phyloP scores from a whole-genome alignment of 768 basidiomycete species.

The Kwoniella sp. region DNA sequence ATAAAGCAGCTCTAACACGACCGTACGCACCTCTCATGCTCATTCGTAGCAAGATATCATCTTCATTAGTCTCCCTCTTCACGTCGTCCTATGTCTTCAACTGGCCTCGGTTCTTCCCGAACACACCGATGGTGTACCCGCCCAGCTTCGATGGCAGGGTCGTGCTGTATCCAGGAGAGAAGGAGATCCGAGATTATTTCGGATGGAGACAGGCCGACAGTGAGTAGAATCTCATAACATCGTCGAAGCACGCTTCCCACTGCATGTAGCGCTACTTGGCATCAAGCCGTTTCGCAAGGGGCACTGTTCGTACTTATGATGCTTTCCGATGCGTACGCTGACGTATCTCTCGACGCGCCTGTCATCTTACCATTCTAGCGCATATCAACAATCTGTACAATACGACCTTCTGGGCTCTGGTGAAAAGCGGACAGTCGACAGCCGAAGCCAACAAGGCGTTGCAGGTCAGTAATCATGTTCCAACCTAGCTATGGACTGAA shows the following conservation, averaged over 20 bases:
- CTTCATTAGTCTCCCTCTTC: slow-evolving; percentile 80
- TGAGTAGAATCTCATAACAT: slow-evolving; percentile 60
- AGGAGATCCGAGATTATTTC: slow-evolving; percentile 85
- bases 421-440: slow-evolving; percentile 76
- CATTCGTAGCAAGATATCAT: slow-evolving; percentile 73
- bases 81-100: slow-evolving; percentile 86
- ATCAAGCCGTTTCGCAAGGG: neutral
- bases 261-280: too few relatives aligned
- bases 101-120: slow-evolving; percentile 74
- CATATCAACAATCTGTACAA: slow-evolving; percentile 99
- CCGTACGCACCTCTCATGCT: neutral
- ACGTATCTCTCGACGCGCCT: too few relatives aligned
- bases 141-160: slow-evolving; percentile 92
- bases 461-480: slow-evolving; percentile 62
- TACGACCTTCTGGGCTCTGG: slow-evolving; percentile 90
- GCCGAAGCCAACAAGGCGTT: slow-evolving; percentile 80
- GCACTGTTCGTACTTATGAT: neutral
- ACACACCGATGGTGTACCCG: slow-evolving; percentile 72
- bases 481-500: neutral
- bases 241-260: neutral
- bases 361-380: too few relatives aligned
- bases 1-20: neutral
- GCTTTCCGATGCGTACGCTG: too few relatives aligned
- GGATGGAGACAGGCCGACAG: slow-evolving; percentile 96
- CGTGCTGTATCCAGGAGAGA: slow-evolving; percentile 73